These are phyloP conservation scores for Polygonum aviculare DNA, from an alignment of 148 eudicot genomes.

Conservation along the genomic window DNA sequence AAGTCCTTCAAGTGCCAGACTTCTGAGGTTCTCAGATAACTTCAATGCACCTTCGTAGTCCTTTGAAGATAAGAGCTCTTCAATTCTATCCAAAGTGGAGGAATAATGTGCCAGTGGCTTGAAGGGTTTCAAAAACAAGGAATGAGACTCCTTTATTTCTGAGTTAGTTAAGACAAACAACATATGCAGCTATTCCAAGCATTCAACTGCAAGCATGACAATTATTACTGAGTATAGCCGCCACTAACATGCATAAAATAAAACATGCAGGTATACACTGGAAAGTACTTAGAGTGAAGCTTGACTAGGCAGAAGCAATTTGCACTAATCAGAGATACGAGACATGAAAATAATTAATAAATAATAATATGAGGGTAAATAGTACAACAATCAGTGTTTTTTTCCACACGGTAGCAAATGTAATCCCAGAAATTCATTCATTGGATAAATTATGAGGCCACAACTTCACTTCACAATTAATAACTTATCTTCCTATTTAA, in stretches of 20 bases:
- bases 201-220: neutral
- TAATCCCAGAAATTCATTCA: neutral
- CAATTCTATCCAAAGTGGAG: slow-evolving; percentile 49
- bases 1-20: slow-evolving; percentile 80
- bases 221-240: neutral
- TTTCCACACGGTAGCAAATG: neutral
- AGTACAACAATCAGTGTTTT: neutral
- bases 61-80: slow-evolving; percentile 41
- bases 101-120: slow-evolving; percentile 69
- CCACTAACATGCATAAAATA: neutral
- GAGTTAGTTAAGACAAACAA: slow-evolving; percentile 34
- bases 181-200: neutral
- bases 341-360: neutral
- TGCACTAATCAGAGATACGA: neutral
- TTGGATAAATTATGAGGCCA: neutral
- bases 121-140: slow-evolving; percentile 70
- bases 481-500: neutral
- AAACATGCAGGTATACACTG: neutral
- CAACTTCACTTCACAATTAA: neutral
- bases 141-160: slow-evolving; percentile 74
- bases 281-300: neutral
- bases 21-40: slow-evolving; percentile 64
- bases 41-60: slow-evolving; percentile 67
- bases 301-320: neutral
- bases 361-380: neutral